Percentiles rank a stretch among this genome's conserved stretches.
Evolutionary conservation across 2,329 filamentous ascomycete species (phyloP).

Genomic region (Phyllosticta ampelicida): DNA sequence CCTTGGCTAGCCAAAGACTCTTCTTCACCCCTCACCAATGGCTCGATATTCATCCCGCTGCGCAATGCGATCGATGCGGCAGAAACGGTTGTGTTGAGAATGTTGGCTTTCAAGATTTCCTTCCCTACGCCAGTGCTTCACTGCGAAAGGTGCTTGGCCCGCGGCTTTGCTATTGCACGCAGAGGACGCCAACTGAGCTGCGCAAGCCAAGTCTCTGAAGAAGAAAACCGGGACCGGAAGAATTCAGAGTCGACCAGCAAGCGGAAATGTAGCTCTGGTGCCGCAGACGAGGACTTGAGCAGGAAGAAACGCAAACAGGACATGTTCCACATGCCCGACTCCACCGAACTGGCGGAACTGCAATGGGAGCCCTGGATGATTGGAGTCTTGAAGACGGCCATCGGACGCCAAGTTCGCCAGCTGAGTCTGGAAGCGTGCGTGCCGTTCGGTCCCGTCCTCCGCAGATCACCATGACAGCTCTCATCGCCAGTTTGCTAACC

Average conservation of each 20-base stretch:
- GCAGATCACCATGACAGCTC: background rate
- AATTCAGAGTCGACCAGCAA: background rate
- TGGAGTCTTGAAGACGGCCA: background rate
- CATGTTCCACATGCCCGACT: too few relatives aligned
- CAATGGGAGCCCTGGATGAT: too few relatives aligned
- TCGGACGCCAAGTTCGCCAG: background rate
- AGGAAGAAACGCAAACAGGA: background rate
- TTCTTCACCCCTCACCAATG: background rate
- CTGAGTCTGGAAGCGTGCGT: background rate
- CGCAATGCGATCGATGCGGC: background rate
- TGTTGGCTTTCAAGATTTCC: background rate
- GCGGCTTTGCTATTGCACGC: background rate
- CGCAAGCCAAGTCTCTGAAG: background rate
- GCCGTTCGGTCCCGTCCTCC: background rate
- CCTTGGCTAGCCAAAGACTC: background rate
- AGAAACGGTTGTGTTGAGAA: background rate
- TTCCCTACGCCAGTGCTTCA: background rate
- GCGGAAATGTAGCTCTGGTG: background rate
- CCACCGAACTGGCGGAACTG: too few relatives aligned
- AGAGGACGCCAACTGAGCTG: background rate
- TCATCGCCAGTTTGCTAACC: background rate
- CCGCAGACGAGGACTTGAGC: background rate
- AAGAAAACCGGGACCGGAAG: background rate
- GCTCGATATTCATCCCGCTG: background rate
- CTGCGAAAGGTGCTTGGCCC: background rate